Evolutionary conservation across 179 eudicot species (phyloP).

Genomic region (Pouteria campechiana): DNA sequence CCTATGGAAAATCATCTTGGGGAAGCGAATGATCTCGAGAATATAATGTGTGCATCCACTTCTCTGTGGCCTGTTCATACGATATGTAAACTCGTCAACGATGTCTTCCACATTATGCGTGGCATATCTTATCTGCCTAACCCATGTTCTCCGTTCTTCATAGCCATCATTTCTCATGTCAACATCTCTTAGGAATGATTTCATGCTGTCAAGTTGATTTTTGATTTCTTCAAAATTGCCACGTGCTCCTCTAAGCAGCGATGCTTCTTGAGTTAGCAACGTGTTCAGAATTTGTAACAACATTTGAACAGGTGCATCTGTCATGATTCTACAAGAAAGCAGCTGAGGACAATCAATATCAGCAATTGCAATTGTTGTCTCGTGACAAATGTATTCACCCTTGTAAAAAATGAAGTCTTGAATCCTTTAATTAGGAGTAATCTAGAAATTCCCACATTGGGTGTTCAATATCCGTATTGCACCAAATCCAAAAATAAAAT

Average conservation of each 20-base stretch:
- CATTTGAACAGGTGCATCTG: slow-evolving; percentile 20
- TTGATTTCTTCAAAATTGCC: slow-evolving; percentile 15
- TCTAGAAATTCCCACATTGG: too few species aligned
- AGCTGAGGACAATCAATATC: too few species aligned
- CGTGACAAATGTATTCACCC: too few species aligned
- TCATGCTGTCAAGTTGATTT: slow-evolving; percentile 24
- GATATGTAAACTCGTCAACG: slow-evolving; percentile 20
- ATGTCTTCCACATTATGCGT: slow-evolving; percentile 14
- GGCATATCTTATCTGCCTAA: slow-evolving; percentile 20
- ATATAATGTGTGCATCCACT: slow-evolving; percentile 8
- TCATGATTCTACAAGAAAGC: too few species aligned
- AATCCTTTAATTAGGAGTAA: too few species aligned
- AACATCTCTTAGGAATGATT: slow-evolving; percentile 22
- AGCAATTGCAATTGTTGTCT: too few species aligned
- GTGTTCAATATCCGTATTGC: too few species aligned
- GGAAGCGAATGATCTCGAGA: slow-evolving; percentile 9
- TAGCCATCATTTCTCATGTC: slow-evolving; percentile 11
- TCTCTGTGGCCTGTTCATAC: slow-evolving; percentile 4
- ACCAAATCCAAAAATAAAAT: too few species aligned
- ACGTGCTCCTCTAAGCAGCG: slow-evolving; percentile 10
- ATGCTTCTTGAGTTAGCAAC: slow-evolving; percentile 11
- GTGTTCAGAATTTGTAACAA: slow-evolving; percentile 10
- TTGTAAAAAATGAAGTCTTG: too few species aligned
- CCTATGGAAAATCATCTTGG: slow-evolving; percentile 1
- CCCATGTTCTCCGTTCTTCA: slow-evolving; percentile 18